Percentiles rank a stretch among this genome's conserved stretches.
Evolutionary conservation across 2,329 filamentous ascomycete species (phyloP).

Genomic region (Colletotrichum tofieldiae): DNA sequence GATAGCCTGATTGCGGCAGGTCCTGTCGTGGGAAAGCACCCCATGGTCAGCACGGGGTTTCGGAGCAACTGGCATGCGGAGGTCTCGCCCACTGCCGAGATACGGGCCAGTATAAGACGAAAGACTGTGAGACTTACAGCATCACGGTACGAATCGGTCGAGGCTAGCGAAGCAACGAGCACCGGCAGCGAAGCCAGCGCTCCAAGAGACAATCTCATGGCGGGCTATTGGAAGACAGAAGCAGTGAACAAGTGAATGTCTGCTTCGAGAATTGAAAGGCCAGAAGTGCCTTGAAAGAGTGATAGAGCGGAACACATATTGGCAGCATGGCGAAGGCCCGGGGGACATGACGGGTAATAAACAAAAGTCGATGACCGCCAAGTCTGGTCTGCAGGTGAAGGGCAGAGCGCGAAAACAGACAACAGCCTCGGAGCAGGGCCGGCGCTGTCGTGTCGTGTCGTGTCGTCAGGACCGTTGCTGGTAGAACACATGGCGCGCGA

Average conservation of each 20-base stretch:
- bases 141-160: constrained; percentile 43
- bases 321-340: neutral
- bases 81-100: neutral
- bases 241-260: constrained; percentile 26
- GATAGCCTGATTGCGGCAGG: constrained; percentile 55
- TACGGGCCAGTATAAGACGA: neutral
- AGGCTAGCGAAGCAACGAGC: constrained; percentile 40
- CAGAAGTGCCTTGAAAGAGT: constrained; percentile 10
- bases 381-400: neutral
- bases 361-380: constrained; percentile 33
- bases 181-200: constrained; percentile 42
- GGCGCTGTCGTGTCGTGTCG: neutral
- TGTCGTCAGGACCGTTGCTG: constrained; percentile 21
- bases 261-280: constrained; percentile 25
- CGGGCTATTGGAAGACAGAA: neutral
- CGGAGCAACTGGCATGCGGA: neutral
- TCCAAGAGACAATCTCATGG: constrained; percentile 40
- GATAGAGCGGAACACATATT: neutral
- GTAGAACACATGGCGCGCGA: constrained; percentile 20
- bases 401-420: neutral
- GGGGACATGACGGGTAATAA: constrained; percentile 30
- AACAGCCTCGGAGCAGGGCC: constrained; percentile 4
- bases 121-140: constrained; percentile 30
- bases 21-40: constrained; percentile 44
- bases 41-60: neutral